phyloP scores from a whole-genome alignment of 768 basidiomycete genomes.

The button mushroom (Agaricus bisporus) region DNA sequence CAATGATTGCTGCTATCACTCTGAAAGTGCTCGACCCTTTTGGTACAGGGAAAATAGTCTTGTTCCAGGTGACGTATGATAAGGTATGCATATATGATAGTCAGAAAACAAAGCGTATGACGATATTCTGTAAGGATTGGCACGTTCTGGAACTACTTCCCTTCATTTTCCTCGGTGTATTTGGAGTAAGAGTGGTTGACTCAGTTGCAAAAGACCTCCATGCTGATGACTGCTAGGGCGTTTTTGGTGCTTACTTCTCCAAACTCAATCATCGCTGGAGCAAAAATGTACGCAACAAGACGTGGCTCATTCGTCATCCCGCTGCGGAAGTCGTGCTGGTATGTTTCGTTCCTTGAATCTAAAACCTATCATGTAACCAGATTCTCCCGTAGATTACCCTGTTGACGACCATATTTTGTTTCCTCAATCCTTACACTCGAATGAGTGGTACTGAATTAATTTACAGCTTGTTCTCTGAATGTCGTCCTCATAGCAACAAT shows the following conservation, averaged over 20 bases:
- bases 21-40: constrained; percentile 92
- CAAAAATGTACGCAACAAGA: constrained; percentile 72
- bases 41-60: constrained; percentile 87
- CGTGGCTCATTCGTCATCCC: constrained; percentile 77
- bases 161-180: constrained; percentile 82
- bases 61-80: constrained; percentile 89
- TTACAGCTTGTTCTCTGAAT: constrained; percentile 88
- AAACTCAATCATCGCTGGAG: constrained; percentile 89
- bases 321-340: constrained; percentile 80
- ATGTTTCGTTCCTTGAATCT: constrained; percentile 19
- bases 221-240: constrained; percentile 43
- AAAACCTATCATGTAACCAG: not conserved
- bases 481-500: constrained; percentile 45
- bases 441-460: constrained; percentile 97
- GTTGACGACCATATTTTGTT: constrained; percentile 71
- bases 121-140: constrained; percentile 61
- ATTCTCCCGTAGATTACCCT: constrained; percentile 57
- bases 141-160: constrained; percentile 83
- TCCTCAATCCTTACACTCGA: constrained; percentile 83
- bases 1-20: constrained; percentile 95
- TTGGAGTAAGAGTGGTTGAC: constrained; percentile 56
- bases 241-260: constrained; percentile 93
- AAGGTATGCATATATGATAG: constrained; percentile 38
- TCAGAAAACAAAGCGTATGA: not conserved
- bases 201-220: not conserved